Base-by-base conservation (phyloP, 805 yeast species). In the Nakazawaea anatomiae region DNA sequence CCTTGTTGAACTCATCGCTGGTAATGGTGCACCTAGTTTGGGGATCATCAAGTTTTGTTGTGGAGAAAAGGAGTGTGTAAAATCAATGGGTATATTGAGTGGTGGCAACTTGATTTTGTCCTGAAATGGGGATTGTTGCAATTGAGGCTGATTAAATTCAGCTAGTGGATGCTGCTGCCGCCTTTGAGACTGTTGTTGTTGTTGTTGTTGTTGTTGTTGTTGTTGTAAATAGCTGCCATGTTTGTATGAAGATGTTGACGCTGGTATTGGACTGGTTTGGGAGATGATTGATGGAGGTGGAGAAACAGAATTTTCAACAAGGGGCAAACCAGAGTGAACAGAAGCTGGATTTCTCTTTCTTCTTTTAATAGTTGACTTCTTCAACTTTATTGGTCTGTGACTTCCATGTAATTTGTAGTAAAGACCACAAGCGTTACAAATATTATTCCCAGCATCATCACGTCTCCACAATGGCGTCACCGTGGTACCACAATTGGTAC, bases 391-490 rank as follows among this genome's bases (percentile, higher is more conserved):
- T 1, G 96, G 96, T 46, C 96, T 72, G 59, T 85, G 90, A 39
- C 72, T 72, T 0, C 92, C 91, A 60, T 87, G 95, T 42, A 89
- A 73, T 52, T 82, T 72, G 65, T 80, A 83, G 64, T 88, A 89
- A 32, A 89, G 68, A 3, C 90, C 96, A 69, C 96, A 88, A 0
- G 96, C 96, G 60, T 88, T 88, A 71, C 96, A 88, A 28, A 89
- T 87, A 29, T 90, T 85, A 58, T 87, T 83, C 4, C 96, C 96
- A 5, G 74, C 74, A 56, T 82, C 90, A 62, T 87, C 91, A 54
- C 96, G 72, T 62, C 96, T 75, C 96, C 96, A 88, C 10, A 88
- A 69, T 0, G 96, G 96, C 0, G 96, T 88, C 51, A 86, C 85
- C 1, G 94, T 88, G 10, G 94, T 85, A 3, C 83, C 83, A 68